Conservation (phyloP, 2,329 filamentous ascomycete genomes). For the Phialocephala subalpina region DNA sequence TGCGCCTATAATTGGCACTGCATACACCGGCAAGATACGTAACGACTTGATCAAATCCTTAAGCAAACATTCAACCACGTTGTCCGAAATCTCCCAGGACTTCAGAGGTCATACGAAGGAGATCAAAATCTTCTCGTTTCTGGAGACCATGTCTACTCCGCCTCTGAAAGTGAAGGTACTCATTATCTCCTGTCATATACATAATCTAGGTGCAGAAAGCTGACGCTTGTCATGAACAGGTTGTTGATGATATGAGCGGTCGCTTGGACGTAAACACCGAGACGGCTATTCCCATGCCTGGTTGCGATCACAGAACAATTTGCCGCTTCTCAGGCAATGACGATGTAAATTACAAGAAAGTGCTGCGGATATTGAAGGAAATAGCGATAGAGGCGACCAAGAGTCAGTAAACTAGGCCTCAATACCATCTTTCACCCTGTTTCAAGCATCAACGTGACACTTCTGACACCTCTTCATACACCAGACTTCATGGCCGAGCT, state of each 20-base stretch:
- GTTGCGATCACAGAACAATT: conserved; percentile 28
- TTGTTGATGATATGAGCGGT: conserved; percentile 25
- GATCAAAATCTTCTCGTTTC: conserved; percentile 32
- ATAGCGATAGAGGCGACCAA: conserved; percentile 11
- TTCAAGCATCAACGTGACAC: neutral
- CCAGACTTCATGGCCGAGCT: conserved; percentile 17
- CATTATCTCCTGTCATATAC: neutral
- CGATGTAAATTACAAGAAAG: neutral
- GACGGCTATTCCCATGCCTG: conserved; percentile 15
- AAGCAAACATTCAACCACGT: conserved; percentile 14
- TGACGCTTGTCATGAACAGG: conserved; percentile 4
- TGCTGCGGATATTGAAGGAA: conserved; percentile 9
- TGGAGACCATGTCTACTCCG: conserved; percentile 22
- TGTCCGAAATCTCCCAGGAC: conserved; percentile 26
- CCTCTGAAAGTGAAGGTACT: conserved; percentile 11
- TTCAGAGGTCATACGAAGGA: conserved; percentile 28
- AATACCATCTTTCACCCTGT: neutral
- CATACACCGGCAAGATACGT: conserved; percentile 3
- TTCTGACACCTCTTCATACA: conserved; percentile 6
- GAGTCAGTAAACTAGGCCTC: conserved; percentile 13
- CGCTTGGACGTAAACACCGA: conserved; percentile 13
- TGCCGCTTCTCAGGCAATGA: conserved; percentile 25
- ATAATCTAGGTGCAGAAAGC: neutral
- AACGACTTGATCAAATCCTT: conserved; percentile 27
- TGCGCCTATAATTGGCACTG: neutral